A percentile compares a stretch with the other conserved stretches of the same genome.
Conservation (phyloP, 208 protist genomes). For the Kentomonas sorsogonicus region DNA sequence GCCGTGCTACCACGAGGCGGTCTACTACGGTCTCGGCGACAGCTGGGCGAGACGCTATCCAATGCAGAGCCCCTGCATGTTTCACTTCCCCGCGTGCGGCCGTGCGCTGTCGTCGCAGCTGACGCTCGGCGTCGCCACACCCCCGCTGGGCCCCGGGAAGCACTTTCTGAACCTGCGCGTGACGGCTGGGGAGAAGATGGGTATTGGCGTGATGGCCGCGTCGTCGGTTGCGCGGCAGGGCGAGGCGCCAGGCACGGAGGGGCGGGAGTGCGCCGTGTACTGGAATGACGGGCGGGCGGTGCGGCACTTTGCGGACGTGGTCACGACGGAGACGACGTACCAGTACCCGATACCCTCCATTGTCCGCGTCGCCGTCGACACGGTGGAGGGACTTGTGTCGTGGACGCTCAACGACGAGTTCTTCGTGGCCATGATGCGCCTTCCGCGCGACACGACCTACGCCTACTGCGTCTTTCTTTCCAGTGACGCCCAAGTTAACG, state of each 20-base stretch:
- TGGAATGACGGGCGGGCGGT: constrained; percentile 65
- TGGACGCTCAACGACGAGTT: constrained; percentile 47
- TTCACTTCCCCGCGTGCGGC: constrained; percentile 27
- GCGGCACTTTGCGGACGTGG: constrained; percentile 30
- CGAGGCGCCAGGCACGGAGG: no score
- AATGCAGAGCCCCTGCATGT: constrained; percentile 13
- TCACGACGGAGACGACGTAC: constrained; percentile 23
- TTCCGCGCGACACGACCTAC: constrained; percentile 29
- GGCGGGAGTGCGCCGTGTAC: constrained; percentile 34
- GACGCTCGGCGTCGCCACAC: constrained; percentile 26
- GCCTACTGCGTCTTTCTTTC: no score
- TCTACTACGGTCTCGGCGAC: neutral
- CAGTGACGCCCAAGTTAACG: no score
- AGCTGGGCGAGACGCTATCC: neutral
- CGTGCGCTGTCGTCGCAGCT: constrained; percentile 35
- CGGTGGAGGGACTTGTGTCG: constrained; percentile 37
- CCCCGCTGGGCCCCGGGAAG: no score
- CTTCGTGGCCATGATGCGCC: constrained; percentile 43
- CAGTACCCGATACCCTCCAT: constrained; percentile 22
- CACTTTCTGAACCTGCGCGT: no score
- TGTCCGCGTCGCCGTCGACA: constrained; percentile 47
- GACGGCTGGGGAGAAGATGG: no score
- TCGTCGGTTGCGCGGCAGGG: no score
- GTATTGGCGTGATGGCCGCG: neutral
- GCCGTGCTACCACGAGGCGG: neutral